A percentile compares a stretch with the other conserved stretches of the same genome.
phyloP scores from a whole-genome alignment of 2,329 filamentous ascomycete genomes.

The Alternaria longipes region DNA sequence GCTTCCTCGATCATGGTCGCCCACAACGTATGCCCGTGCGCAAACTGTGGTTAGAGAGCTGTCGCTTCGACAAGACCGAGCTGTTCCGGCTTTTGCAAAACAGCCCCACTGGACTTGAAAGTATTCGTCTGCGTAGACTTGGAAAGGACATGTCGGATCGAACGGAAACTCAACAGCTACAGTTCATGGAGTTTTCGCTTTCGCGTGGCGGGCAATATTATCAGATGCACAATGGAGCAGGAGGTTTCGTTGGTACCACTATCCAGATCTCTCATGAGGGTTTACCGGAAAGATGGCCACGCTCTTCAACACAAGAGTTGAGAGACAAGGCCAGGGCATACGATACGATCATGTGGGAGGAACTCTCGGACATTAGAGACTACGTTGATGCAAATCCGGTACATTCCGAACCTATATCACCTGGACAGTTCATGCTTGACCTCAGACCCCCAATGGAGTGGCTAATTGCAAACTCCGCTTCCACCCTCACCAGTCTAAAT shows the following conservation, averaged over 20 bases:
- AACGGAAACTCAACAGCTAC: slow-evolving; percentile 26
- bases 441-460: slow-evolving; percentile 26
- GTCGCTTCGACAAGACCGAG: slow-evolving; percentile 41
- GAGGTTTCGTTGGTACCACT: slow-evolving; percentile 42
- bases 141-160: slow-evolving; percentile 36
- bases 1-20: slow-evolving; percentile 50
- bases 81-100: slow-evolving; percentile 25
- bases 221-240: slow-evolving; percentile 44
- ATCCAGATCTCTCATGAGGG: slow-evolving; percentile 31
- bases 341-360: slow-evolving; percentile 40
- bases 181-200: slow-evolving; percentile 35
- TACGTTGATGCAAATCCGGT: slow-evolving; percentile 30
- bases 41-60: slow-evolving; percentile 59
- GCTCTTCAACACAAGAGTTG: slow-evolving; percentile 22
- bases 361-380: slow-evolving; percentile 34
- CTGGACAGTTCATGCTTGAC: slow-evolving; percentile 5
- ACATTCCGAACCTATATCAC: slow-evolving; percentile 3
- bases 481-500: slow-evolving; percentile 45
- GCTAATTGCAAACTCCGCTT: slow-evolving; percentile 31
- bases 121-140: slow-evolving; percentile 54
- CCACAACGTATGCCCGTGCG: slow-evolving; percentile 44
- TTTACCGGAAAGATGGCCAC: slow-evolving; percentile 10
- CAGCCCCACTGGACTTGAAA: slow-evolving; percentile 50
- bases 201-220: slow-evolving; percentile 40
- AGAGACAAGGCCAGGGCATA: slow-evolving; percentile 28